A percentile compares a stretch with the other conserved stretches of the same genome.
These are phyloP conservation scores for Nicotiana paniculata DNA, from an alignment of 257 asterid species.

Conservation along the genomic window DNA sequence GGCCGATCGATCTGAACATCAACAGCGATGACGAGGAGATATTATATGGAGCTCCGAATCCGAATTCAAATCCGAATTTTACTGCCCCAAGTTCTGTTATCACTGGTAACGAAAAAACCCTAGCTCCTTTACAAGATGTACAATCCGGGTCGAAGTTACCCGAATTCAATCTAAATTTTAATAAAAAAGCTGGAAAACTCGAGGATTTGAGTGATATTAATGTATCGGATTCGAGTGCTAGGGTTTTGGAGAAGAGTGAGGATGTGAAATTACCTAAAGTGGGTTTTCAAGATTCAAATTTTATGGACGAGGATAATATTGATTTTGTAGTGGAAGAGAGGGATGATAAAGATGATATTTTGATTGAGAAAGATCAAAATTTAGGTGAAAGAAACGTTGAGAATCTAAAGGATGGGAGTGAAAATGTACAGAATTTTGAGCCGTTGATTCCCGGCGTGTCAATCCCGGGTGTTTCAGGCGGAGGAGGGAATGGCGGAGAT, in stretches of 20 bases:
- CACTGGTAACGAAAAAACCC: slow-evolving; percentile 30
- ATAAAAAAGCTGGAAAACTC: slow-evolving; percentile 10
- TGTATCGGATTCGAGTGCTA: slow-evolving; percentile 21
- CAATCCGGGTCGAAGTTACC: slow-evolving; percentile 15
- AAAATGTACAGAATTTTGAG: slow-evolving; percentile 16
- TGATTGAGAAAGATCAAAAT: slow-evolving; percentile 35
- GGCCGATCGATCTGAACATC: slow-evolving; percentile 62
- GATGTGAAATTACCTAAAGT: slow-evolving; percentile 22
- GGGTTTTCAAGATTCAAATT: slow-evolving; percentile 34
- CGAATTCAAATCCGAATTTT: slow-evolving; percentile 16
- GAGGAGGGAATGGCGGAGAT: slow-evolving; percentile 25
- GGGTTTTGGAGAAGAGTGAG: slow-evolving; percentile 55
- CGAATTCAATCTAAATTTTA: slow-evolving; percentile 35
- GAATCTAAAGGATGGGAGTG: slow-evolving; percentile 14
- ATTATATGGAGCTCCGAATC: slow-evolving; percentile 32
- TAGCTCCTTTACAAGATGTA: neutral
- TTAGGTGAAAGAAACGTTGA: slow-evolving; percentile 6
- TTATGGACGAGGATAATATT: slow-evolving; percentile 53
- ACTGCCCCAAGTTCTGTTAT: slow-evolving; percentile 9
- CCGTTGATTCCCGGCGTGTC: slow-evolving; percentile 46
- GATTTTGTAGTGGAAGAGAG: slow-evolving; percentile 53
- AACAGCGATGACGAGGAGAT: slow-evolving; percentile 52
- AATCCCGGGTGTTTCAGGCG: slow-evolving; percentile 48
- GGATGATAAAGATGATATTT: slow-evolving; percentile 43
- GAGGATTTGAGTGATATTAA: slow-evolving; percentile 17